Conservation (phyloP, 495 filamentous ascomycete species). For the Penicillium riverlandense region DNA sequence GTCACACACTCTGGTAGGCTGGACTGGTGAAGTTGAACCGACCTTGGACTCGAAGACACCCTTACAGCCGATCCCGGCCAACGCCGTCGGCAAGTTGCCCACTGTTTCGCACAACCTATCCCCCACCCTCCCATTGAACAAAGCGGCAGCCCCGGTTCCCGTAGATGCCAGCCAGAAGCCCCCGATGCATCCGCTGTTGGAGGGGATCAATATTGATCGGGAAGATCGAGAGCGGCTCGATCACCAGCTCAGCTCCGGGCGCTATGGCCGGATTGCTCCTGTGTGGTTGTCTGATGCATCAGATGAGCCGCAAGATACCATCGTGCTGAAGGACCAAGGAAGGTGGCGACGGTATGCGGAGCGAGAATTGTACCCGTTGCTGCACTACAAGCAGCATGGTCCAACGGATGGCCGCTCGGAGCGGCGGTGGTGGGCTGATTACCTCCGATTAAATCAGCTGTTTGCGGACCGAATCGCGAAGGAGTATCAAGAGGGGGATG, state of each 20-base stretch:
- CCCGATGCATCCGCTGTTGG: constrained; percentile 47
- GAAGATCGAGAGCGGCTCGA: constrained; percentile 65
- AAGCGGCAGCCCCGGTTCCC: constrained; percentile 65
- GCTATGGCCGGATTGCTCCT: constrained; percentile 63
- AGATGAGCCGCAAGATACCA: constrained; percentile 54
- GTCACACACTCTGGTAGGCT: constrained; percentile 83
- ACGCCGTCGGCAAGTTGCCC: constrained; percentile 18
- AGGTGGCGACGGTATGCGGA: constrained; percentile 86
- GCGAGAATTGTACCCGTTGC: constrained; percentile 78
- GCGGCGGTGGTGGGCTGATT: constrained; percentile 81
- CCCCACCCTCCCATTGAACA: constrained; percentile 31
- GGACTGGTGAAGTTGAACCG: constrained; percentile 81
- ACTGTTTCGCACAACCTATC: constrained; percentile 9
- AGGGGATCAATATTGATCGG: constrained; percentile 56
- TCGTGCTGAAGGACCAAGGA: constrained; percentile 66
- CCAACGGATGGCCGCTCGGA: constrained; percentile 76
- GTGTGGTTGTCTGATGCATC: constrained; percentile 77
- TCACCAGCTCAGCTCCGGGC: constrained; percentile 56
- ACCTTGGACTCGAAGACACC: constrained; percentile 28
- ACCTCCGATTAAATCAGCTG: constrained; percentile 76
- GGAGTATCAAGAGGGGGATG: constrained; percentile 82
- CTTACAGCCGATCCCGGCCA: constrained; percentile 26
- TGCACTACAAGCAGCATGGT: constrained; percentile 90
- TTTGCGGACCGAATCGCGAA: constrained; percentile 82
- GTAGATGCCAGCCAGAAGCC: constrained; percentile 50